phyloP scores from a whole-genome alignment of 2,329 filamentous ascomycete genomes.

The Sclerotinia borealis region DNA sequence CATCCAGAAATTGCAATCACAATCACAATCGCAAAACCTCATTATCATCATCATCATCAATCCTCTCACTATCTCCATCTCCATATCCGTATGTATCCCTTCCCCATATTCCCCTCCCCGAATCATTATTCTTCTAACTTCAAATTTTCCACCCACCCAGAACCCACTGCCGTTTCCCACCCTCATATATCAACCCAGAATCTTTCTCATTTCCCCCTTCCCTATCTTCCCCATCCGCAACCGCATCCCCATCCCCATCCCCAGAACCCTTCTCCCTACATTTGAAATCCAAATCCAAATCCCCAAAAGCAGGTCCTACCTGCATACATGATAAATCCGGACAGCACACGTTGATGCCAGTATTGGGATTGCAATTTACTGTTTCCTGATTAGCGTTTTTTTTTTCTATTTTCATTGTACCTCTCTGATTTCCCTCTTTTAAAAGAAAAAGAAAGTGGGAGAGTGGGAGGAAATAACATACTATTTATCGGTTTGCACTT shows the following conservation, averaged over 20 bases:
- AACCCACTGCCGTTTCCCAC: background rate
- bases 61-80: background rate
- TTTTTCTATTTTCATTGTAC: background rate
- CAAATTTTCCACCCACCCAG: background rate
- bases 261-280: background rate
- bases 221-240: no score
- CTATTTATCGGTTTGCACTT: background rate
- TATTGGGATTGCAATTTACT: background rate
- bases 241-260: background rate
- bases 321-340: background rate
- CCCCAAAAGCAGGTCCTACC: background rate
- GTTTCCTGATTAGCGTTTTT: background rate
- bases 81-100: no score
- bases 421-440: background rate
- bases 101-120: background rate
- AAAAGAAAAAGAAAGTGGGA: no score
- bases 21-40: background rate
- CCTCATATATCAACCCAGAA: background rate
- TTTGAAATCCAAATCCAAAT: no score
- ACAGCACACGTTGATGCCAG: background rate
- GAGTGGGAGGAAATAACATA: background rate
- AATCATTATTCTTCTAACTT: background rate
- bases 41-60: background rate
- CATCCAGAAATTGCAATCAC: background rate
- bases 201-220: no score